A percentile compares a stretch with the other conserved stretches of the same genome.
These are phyloP conservation scores for Arachis stenosperma DNA, from an alignment of 306 rosid species.

Conservation along the genomic window DNA sequence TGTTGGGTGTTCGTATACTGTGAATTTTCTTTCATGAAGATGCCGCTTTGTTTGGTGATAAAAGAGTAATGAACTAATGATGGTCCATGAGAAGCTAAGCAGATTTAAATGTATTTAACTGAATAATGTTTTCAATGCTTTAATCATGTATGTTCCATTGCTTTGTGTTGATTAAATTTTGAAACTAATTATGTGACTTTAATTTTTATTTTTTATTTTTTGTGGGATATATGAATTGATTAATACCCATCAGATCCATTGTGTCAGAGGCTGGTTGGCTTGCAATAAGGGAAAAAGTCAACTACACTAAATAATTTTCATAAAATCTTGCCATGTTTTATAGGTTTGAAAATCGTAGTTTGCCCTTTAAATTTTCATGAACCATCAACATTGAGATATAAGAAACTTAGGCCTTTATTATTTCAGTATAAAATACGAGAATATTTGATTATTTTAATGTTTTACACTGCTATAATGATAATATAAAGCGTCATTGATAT, in stretches of 20 bases:
- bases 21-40: not conserved
- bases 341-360: not conserved
- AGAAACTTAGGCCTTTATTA: no score
- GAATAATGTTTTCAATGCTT: not conserved
- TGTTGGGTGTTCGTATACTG: not conserved
- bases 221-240: not conserved
- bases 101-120: not conserved
- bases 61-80: not conserved
- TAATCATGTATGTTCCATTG: not conserved
- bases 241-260: not conserved
- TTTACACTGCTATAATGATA: no score
- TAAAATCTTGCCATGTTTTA: constrained; percentile 3
- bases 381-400: no score
- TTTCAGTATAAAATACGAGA: no score
- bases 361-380: not conserved
- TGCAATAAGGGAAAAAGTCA: constrained; percentile 23
- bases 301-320: constrained; percentile 27
- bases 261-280: constrained; percentile 28
- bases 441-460: no score
- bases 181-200: not conserved
- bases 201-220: no score
- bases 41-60: not conserved
- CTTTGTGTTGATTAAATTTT: not conserved
- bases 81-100: not conserved
- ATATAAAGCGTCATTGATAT: no score